These are phyloP conservation scores for Phytophthora rubi DNA, from an alignment of 352 stramenopile species.

Conservation along the genomic window DNA sequence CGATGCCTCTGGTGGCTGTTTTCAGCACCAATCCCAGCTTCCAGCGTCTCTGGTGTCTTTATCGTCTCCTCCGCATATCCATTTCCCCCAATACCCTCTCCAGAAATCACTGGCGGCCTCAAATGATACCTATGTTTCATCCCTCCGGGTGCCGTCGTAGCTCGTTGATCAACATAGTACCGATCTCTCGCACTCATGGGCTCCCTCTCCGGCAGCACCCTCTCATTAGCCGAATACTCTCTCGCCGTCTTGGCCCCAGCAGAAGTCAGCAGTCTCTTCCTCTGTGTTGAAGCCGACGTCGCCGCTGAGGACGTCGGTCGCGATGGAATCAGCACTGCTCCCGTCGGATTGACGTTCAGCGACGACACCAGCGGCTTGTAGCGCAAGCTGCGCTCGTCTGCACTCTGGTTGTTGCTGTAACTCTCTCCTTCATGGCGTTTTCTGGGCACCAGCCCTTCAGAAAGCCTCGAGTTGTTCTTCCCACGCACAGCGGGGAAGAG, in stretches of 20 bases:
- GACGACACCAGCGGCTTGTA: slow-evolving; percentile 43
- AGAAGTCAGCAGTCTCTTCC: slow-evolving; percentile 17
- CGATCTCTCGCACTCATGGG: slow-evolving; percentile 65
- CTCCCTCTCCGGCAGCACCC: slow-evolving; percentile 30
- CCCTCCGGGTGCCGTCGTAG: slow-evolving; percentile 41
- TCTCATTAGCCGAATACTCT: background rate
- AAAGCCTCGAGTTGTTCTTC: background rate
- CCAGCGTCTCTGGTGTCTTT: background rate
- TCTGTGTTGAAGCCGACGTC: slow-evolving; percentile 9
- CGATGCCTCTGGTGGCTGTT: slow-evolving; percentile 1
- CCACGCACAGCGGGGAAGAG: slow-evolving; percentile 40
- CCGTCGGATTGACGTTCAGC: slow-evolving; percentile 35
- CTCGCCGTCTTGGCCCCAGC: slow-evolving; percentile 31
- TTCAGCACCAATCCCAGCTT: background rate
- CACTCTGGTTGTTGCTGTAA: slow-evolving; percentile 20
- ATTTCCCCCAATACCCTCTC: slow-evolving; percentile 2
- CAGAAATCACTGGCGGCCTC: slow-evolving; percentile 12
- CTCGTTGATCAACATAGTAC: slow-evolving; percentile 67
- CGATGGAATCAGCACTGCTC: slow-evolving; percentile 53
- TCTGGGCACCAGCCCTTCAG: slow-evolving; percentile 4
- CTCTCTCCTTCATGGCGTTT: slow-evolving; percentile 10
- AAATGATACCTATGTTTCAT: slow-evolving; percentile 7
- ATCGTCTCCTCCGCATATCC: background rate
- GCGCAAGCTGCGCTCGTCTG: slow-evolving; percentile 5
- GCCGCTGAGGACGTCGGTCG: slow-evolving; percentile 49